These are phyloP conservation scores for Pichia sp. DNA, from an alignment of 1,139 yeast genomes.

Conservation along the genomic window DNA sequence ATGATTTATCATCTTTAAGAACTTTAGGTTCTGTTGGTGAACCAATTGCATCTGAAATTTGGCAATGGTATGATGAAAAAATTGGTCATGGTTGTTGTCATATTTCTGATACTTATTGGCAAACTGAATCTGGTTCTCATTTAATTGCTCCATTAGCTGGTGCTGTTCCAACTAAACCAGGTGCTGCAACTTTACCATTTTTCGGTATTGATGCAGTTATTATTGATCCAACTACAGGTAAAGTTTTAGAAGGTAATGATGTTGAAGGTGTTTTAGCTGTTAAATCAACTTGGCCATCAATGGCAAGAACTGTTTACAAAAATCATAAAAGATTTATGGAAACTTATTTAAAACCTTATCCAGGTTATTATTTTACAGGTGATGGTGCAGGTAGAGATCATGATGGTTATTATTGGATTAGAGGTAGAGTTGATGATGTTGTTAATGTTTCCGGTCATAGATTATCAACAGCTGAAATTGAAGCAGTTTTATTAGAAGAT, in stretches of 20 bases:
- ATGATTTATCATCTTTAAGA: slow-evolving; percentile 85
- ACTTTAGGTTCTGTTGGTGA: slow-evolving; percentile 98
- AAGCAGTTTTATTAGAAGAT: slow-evolving; percentile 82
- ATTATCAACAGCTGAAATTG: slow-evolving; percentile 94
- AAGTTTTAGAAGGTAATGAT: slow-evolving; percentile 78
- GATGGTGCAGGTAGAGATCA: slow-evolving; percentile 98
- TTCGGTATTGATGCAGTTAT: slow-evolving; percentile 88
- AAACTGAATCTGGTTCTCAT: slow-evolving; percentile 96
- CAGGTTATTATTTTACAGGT: slow-evolving; percentile 95
- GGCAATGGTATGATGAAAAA: slow-evolving; percentile 97
- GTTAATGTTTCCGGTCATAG: slow-evolving; percentile 98
- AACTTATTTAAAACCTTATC: slow-evolving; percentile 91
- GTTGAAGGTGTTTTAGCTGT: slow-evolving; percentile 95
- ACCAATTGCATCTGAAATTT: slow-evolving; percentile 95
- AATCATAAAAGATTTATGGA: slow-evolving; percentile 88
- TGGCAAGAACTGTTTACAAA: slow-evolving; percentile 94
- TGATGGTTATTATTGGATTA: slow-evolving; percentile 96
- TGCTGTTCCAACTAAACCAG: slow-evolving; percentile 92
- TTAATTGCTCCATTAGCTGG: slow-evolving; percentile 95
- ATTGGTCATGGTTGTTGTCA: slow-evolving; percentile 85
- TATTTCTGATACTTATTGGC: slow-evolving; percentile 97
- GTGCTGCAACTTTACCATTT: slow-evolving; percentile 94
- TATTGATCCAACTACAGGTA: slow-evolving; percentile 88
- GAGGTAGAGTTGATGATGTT: slow-evolving; percentile 98
- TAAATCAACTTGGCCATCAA: slow-evolving; percentile 91